Evolutionary conservation across 441 rosid genomes (phyloP), one percentile per base, ranked within the genome.

Genomic region (Brassica hybrid): DNA sequence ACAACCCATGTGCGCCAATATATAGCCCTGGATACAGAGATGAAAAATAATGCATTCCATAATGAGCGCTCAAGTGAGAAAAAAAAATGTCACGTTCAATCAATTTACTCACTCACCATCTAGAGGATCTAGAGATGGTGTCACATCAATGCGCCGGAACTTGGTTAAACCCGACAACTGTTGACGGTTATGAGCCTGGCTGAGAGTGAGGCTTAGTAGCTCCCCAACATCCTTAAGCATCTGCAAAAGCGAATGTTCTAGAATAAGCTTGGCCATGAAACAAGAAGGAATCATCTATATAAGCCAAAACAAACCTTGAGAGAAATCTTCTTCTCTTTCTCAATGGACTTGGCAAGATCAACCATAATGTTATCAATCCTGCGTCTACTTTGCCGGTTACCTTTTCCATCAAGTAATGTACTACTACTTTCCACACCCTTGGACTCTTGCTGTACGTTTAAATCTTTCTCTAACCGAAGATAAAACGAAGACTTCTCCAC

Each of bases 191-290:
- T 84, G 96, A 81, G 87, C 38, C 38, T 34, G 38, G 38, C 38
- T 34, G 9, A 34, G 38, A 34, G 38, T 34, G 38, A 34, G 38
- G 82, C 82, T 90, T 88, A 95, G 83, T 74, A 95, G 84, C 76
- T 95, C 91, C 64, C 98, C 86, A 59, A 93, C 85, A 83, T 91
- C 93, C 84, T 91, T 91, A 66, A 93, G 98, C 69, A 93, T 90
- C 99, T 95, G 83, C 76, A 34, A 76, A 63, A 56, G 38, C 57
- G 63, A 73, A 57, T 34, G 34, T 56, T 68, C 14, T 56, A 80
- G 72, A 73, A 70, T 76, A 65, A 69, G 67, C 17, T 56, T 54
- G 0, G 57, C 32, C 32, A 27, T 27, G 32, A 27, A 27, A 4
- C 32, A 27, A 27, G 32, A 27, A 27, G 32, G 32, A 27, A 27